Percentiles rank a stretch among this genome's conserved stretches.
Conservation (phyloP, 2,329 filamentous ascomycete species). For the Alternaria rosae region DNA sequence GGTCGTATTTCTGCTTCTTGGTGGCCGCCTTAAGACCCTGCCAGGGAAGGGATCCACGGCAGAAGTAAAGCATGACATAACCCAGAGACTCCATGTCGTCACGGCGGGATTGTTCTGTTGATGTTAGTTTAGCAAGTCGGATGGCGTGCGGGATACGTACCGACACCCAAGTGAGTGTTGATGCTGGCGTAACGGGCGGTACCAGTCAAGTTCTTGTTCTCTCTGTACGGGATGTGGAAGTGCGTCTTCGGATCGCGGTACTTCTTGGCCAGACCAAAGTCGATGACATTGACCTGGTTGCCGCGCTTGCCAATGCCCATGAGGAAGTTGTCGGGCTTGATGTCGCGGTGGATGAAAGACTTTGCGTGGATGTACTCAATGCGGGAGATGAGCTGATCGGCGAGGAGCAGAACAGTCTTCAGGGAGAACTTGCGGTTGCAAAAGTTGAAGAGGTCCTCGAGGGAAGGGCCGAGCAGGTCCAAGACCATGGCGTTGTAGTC, state of each 20-base stretch:
- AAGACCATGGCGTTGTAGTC: slow-evolving; percentile 99
- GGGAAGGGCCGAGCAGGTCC: slow-evolving; percentile 90
- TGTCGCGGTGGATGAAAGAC: slow-evolving; percentile 99
- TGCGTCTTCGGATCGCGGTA: slow-evolving; percentile 99
- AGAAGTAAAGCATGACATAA: slow-evolving; percentile 99
- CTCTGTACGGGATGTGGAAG: slow-evolving; percentile 99
- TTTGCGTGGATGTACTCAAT: slow-evolving; percentile 99
- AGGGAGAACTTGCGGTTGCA: slow-evolving; percentile 99
- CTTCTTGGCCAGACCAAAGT: slow-evolving; percentile 99
- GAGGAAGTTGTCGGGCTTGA: slow-evolving; percentile 99
- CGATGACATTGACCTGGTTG: slow-evolving; percentile 99
- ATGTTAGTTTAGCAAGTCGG: slow-evolving; percentile 19
- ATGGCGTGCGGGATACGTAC: slow-evolving; percentile 56
- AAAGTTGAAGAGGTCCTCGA: slow-evolving; percentile 99
- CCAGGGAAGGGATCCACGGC: slow-evolving; percentile 97
- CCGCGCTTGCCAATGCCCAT: slow-evolving; percentile 99
- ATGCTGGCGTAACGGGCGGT: slow-evolving; percentile 98
- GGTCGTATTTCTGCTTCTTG: slow-evolving; percentile 99
- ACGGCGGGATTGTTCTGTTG: slow-evolving; percentile 90
- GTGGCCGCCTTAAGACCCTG: slow-evolving; percentile 98
- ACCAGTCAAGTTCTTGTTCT: slow-evolving; percentile 99
- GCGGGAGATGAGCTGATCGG: slow-evolving; percentile 97
- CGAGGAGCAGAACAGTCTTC: slow-evolving; percentile 95
- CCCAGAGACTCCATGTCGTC: slow-evolving; percentile 99
- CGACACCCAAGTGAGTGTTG: slow-evolving; percentile 97